These are phyloP conservation scores for Eucalyptus sp. DNA, from an alignment of 345 rosid species.

Conservation along the genomic window DNA sequence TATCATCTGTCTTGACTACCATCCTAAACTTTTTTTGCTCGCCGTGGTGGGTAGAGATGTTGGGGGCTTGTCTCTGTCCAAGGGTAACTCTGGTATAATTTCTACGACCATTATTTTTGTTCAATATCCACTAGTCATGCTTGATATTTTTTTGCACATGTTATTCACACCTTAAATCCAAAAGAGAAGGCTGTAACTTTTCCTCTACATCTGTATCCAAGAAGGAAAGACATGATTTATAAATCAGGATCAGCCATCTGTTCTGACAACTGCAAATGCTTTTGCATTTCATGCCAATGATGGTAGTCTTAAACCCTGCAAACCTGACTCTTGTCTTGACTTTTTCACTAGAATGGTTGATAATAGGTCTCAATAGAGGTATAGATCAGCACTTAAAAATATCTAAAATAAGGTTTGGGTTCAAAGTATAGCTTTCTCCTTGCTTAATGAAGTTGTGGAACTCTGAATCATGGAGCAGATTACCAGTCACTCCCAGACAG, in stretches of 20 bases:
- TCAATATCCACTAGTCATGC: not conserved
- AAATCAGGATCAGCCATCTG: not conserved
- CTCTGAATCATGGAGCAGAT: not conserved
- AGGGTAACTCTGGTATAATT: conserved; percentile 46
- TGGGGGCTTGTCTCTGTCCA: conserved; percentile 16
- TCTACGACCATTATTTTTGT: not conserved
- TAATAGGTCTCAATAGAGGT: not conserved
- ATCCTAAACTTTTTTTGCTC: conserved; percentile 48
- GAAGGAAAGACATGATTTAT: not conserved
- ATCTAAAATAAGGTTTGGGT: not conserved
- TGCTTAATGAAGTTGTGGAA: not conserved
- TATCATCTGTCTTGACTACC: conserved; percentile 68
- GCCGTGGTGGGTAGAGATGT: conserved; percentile 42
- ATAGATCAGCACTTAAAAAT: not conserved
- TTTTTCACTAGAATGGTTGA: not conserved
- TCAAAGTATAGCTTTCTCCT: not conserved
- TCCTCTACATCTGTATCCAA: not conserved
- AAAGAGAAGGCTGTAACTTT: not conserved
- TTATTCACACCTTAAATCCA: not conserved
- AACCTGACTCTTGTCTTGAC: not conserved
- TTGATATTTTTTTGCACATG: not conserved
- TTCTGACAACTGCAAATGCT: not conserved
- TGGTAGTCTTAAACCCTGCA: not conserved
- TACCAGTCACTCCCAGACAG: not conserved
- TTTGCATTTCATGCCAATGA: not conserved